Base-by-base conservation (phyloP, 2,329 filamentous ascomycete genomes). In the Blastomyces percursus region DNA sequence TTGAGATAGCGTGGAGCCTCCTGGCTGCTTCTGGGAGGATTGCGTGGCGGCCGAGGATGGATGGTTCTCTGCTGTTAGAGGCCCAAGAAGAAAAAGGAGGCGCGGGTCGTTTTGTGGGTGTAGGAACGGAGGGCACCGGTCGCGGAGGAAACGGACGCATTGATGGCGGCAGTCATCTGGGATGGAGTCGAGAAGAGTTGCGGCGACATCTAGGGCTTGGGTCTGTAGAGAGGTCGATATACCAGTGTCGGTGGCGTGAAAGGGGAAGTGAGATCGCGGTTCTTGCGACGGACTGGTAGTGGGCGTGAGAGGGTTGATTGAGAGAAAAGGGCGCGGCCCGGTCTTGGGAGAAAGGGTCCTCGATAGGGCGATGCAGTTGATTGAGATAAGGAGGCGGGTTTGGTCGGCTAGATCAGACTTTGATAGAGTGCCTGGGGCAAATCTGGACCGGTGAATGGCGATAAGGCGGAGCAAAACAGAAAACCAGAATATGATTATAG, bases 181-280 rank as follows among this genome's bases (percentile, higher is more conserved):
- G 61, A 79, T 73, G 19, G 73, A 71, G 62, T 80, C 78, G 38
- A 77, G 71, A 3, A 80, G 69, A 12, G 74, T 74, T 11, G 77
- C 74, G 12, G 77, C 77, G 16, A 79, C 75, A 63, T 80, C 78
- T 16, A 79, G 69, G 14, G 77, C 73, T 50, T 78, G 74, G 7
- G 74, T 73, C 63, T 76, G 74, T 16, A 76, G 67, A 44, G 72
- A 66, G 6, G 72, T 72, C 9, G 71, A 73, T 24, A 71, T 71
- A 19, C 52, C 32, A 70, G 72, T 16, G 71, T 46, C 27, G 14
- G n/a, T 27, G 3, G 12, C 5, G 12, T 56, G 4, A 30, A 40
- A n/a, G 19, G 9, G 11, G 55, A 12, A 24, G 44, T 40, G 32
- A 19, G 55, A 38, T 30, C 30, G 55, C 5, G 38, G 11, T 30